Percentiles rank a stretch among this genome's conserved stretches.
These are phyloP conservation scores for Adansonia rubrostipa DNA, from an alignment of 441 rosid species.

Conservation along the genomic window DNA sequence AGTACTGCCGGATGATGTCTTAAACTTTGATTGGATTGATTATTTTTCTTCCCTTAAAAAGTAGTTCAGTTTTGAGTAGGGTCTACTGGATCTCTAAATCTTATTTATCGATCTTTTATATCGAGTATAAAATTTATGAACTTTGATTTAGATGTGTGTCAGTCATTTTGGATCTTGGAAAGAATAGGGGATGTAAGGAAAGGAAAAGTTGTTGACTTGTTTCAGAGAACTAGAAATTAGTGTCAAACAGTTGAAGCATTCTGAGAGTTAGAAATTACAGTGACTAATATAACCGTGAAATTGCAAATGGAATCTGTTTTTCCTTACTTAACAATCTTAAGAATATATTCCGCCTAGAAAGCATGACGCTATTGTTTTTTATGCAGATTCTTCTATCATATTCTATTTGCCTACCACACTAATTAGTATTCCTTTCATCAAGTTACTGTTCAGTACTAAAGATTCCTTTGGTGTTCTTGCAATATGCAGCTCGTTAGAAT, in stretches of 20 bases:
- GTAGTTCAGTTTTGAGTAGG: conserved; percentile 15
- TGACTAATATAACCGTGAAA: not conserved
- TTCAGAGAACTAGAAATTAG: not conserved
- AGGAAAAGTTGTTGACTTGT: not conserved
- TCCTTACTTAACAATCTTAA: not conserved
- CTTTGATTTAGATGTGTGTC: not conserved
- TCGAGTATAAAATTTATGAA: not conserved
- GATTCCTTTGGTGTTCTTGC: conserved; percentile 22
- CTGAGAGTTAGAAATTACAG: not conserved
- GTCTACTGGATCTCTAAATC: conserved; percentile 7
- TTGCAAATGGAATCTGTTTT: conserved; percentile 28
- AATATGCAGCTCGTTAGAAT: conserved; percentile 43
- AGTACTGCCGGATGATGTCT: not conserved
- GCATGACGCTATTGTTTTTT: not conserved
- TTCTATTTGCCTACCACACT: not conserved
- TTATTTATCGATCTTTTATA: not conserved
- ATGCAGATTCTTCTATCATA: not conserved
- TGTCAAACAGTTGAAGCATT: not conserved
- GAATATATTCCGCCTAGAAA: conserved; percentile 10
- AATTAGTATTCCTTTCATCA: not conserved
- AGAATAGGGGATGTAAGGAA: too few relatives aligned
- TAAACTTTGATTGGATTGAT: not conserved
- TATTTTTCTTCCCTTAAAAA: not conserved
- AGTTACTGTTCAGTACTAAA: not conserved
- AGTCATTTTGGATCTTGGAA: not conserved